Percentiles rank a stretch among this genome's conserved stretches.
phyloP scores from a whole-genome alignment of 768 basidiomycete species.

The Hygrocybe punicea region DNA sequence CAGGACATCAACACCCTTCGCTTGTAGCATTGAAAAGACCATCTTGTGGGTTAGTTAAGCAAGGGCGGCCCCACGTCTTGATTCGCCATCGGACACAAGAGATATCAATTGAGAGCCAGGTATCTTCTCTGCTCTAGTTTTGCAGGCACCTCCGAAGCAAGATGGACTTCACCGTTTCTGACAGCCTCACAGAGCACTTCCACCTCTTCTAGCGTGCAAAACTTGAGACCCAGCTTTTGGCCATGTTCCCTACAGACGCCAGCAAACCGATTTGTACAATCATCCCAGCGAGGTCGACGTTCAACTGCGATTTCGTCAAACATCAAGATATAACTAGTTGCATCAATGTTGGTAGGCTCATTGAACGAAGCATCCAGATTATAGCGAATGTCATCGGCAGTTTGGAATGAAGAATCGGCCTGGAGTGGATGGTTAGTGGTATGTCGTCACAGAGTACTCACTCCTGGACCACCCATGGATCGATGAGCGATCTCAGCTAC shows the following conservation, averaged over 20 bases:
- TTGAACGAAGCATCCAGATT: too few species aligned
- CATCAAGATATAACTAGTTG: neutral
- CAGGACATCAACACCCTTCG: conserved; percentile 8
- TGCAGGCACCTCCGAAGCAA: neutral
- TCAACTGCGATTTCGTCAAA: neutral
- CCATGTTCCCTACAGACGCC: conserved; percentile 24
- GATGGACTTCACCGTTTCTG: too few species aligned
- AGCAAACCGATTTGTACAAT: conserved; percentile 16
- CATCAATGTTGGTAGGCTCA: too few species aligned
- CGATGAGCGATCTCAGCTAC: neutral
- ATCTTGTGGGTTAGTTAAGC: conserved; percentile 20
- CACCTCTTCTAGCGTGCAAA: conserved; percentile 6
- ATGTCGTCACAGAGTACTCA: neutral
- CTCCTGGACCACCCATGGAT: neutral
- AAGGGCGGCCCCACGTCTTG: conserved; percentile 23
- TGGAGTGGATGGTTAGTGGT: neutral
- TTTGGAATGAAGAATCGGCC: neutral
- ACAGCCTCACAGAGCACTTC: neutral
- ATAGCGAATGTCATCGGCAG: too few species aligned
- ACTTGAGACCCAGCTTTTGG: conserved; percentile 16
- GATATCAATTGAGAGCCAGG: neutral
- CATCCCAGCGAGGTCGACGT: conserved; percentile 18
- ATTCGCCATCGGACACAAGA: conserved; percentile 33
- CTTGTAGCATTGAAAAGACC: neutral
- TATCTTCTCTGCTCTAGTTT: neutral